Base-by-base conservation (phyloP, 2,329 filamentous ascomycete genomes). In the Pseudocercospora musae region DNA sequence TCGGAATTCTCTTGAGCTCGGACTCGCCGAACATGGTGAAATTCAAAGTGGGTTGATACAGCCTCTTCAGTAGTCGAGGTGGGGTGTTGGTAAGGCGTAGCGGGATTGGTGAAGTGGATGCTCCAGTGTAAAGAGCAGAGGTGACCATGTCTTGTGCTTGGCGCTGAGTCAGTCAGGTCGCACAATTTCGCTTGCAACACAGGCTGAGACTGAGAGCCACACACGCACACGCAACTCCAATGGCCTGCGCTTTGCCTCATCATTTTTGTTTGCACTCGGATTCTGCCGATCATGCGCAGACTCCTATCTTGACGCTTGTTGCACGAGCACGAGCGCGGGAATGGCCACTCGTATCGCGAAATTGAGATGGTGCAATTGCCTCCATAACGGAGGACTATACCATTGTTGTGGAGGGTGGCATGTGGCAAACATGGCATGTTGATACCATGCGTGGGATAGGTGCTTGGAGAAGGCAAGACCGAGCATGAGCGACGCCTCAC, bases 401-500 rank as follows among this genome's bases (percentile, higher is more conserved):
- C 48, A 29, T 52, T 52, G 23, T 56, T 52, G 23, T 56, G 53
- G 29, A 56, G 53, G 53, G 53, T n/a, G 13, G 33, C 31, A 9
- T 56, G 13, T 56, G 53, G 53, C 53, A 42, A 23, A 18, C 18
- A 42, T 23, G 31, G 53, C 31, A n/a, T 21, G n/a, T n/a, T n/a
- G n/a, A n/a, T n/a, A 13, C 29, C 53, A 56, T 27, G 31, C 53
- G 20, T 25, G 31, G 33, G 37, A 40, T 42, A 21, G 20, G 15
- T 21, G 10, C 25, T 54, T n/a, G 27, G 9, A 10, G 13, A 21
- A 48, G 4, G 44, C 44, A 48, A 25, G 18, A 20, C 53, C 53
- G 53, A 56, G 53, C 31, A 56, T 56, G n/a, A 56, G 53, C 53
- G 53, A 56, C 53, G 37, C 31, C 31, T 56, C 53, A 44, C 37